phyloP scores from a whole-genome alignment of 169 alveolate genomes.

The Plasmodium sp. region DNA sequence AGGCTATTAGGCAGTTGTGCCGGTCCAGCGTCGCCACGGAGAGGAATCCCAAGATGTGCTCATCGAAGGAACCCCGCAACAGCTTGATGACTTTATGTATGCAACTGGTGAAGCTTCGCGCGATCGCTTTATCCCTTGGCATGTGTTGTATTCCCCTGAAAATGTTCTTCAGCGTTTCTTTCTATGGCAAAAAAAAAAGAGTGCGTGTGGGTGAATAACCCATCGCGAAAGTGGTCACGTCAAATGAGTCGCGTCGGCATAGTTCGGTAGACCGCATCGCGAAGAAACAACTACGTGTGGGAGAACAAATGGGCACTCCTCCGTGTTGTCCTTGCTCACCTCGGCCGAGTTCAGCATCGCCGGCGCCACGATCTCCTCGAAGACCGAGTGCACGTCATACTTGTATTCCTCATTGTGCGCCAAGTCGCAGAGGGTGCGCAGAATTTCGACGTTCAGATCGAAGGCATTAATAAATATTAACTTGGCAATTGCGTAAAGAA shows the following conservation, averaged over 20 bases:
- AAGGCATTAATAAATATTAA: slow-evolving; percentile 38
- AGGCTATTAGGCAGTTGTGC: slow-evolving; percentile 58
- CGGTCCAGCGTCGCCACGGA: slow-evolving; percentile 42
- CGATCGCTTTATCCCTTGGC: slow-evolving; percentile 32
- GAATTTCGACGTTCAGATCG: slow-evolving; percentile 26
- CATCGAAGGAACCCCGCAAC: slow-evolving; percentile 16
- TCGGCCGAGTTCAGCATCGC: slow-evolving; percentile 44
- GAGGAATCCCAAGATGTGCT: slow-evolving; percentile 12
- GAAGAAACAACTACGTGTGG: not conserved
- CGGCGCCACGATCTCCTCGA: slow-evolving; percentile 64
- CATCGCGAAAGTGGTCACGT: not conserved
- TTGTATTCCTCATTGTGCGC: slow-evolving; percentile 47
- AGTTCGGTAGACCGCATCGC: not conserved
- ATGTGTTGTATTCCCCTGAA: slow-evolving; percentile 14
- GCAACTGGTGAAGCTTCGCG: slow-evolving; percentile 31
- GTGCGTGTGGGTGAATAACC: not conserved
- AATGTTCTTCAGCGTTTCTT: slow-evolving; percentile 42
- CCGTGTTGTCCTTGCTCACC: not conserved
- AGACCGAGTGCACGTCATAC: slow-evolving; percentile 17
- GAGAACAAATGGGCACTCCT: not conserved
- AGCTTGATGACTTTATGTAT: slow-evolving; percentile 36
- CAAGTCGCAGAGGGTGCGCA: slow-evolving; percentile 40
- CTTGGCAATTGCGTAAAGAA: slow-evolving; percentile 54
- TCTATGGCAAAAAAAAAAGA: not conserved
- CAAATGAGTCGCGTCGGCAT: not conserved